Percentiles rank a stretch among this genome's conserved stretches.
phyloP scores from a whole-genome alignment of 768 basidiomycete species.

The Inosperma sp. region DNA sequence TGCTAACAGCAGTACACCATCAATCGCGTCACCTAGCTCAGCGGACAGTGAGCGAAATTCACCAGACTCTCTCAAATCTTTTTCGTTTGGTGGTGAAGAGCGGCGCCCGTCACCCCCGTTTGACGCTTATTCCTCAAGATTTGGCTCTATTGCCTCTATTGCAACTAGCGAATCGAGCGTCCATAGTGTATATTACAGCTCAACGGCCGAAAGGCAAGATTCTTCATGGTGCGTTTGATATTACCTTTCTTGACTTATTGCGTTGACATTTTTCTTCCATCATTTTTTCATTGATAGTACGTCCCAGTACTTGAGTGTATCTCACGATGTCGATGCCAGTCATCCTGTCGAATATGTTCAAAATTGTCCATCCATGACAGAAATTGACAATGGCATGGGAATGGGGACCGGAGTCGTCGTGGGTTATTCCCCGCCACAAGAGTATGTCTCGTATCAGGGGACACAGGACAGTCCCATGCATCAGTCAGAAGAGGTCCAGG shows the following conservation, averaged over 20 bases:
- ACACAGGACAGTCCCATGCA: too few relatives aligned
- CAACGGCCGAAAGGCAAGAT: slow-evolving; percentile 31
- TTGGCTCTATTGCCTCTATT: slow-evolving; percentile 57
- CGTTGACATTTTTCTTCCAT: slow-evolving; percentile 11
- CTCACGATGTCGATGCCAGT: background rate
- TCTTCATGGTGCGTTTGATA: slow-evolving; percentile 36
- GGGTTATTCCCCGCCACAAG: slow-evolving; percentile 27
- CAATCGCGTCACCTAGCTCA: slow-evolving; percentile 47
- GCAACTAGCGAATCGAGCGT: slow-evolving; percentile 57
- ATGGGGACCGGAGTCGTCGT: slow-evolving; percentile 11
- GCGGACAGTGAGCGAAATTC: slow-evolving; percentile 51
- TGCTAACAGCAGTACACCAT: slow-evolving; percentile 40
- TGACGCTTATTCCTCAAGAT: slow-evolving; percentile 50
- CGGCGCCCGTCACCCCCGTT: slow-evolving; percentile 53
- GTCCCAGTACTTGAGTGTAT: background rate
- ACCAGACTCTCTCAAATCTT: slow-evolving; percentile 46
- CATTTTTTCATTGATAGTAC: background rate
- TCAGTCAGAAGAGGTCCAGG: slow-evolving; percentile 7
- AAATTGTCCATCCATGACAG: background rate
- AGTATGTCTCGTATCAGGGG: slow-evolving; percentile 15
- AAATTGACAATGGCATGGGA: background rate
- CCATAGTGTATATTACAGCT: slow-evolving; percentile 35
- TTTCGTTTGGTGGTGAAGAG: slow-evolving; percentile 45
- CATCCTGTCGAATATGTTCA: background rate
- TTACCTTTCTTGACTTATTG: slow-evolving; percentile 1